Evolutionary conservation across 768 basidiomycete genomes (phyloP), one percentile per base, ranked within the genome.

Genomic region (Russula foetens): DNA sequence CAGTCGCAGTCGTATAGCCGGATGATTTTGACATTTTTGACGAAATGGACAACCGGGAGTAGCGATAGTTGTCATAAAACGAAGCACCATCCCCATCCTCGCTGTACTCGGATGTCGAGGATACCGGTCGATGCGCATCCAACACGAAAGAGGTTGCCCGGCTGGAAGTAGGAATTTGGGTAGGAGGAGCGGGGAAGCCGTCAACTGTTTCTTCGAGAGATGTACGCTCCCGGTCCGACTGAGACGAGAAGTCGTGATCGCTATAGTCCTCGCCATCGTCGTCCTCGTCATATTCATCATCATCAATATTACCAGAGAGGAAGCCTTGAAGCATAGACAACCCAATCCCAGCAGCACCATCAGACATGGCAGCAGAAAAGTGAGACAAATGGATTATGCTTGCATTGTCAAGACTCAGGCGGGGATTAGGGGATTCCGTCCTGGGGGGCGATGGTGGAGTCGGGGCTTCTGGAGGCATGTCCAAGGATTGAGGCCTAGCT

Each of bases 41-140:
- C 1, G 75, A 75, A 57, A 82, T 74, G 0, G 85, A 87, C 54
- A 77, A 78, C 6, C 84, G 75, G 21, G 86, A 87, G 63, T 89
- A 89, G 24, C 85, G 79, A 68, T 91, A 91, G 62, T 88, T 81
- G 69, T 91, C 89, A 63, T 91, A 91, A 53, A 91, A 89, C 1
- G 77, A 78, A 9, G 80, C 83, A 24, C 81, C 82, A 55, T 89
- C 88, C 82, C 86, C 88, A 56, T 85, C 75, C 31, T 76, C 75
- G 1, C 73, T 74, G 57, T 62, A 65, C 15, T 65, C 66, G 19
- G 67, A 67, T 3, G 47, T 57, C 7, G 63, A 19, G 8, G 63
- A 60, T 29, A 52, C 24, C 2, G 56, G 56, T 26, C 57, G 38
- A n/a, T 15, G 53, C 15, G 56, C 24, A 21, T 51, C 51, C 44